phyloP scores from a whole-genome alignment of 805 yeast species.

The Grigorovia yakushimaensis region DNA sequence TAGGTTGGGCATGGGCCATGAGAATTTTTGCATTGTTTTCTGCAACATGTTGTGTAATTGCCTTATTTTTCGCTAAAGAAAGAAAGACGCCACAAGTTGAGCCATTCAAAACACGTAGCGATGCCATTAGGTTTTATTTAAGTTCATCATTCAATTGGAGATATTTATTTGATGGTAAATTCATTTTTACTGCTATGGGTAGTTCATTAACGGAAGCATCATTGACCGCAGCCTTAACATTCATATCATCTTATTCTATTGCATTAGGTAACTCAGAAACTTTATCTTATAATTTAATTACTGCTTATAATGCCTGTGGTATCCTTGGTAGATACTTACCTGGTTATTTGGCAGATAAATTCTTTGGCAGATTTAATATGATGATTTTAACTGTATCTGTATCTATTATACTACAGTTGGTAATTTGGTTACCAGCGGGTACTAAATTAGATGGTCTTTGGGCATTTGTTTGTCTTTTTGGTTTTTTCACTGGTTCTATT shows the following conservation, averaged over 20 bases:
- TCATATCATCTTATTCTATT: constrained; percentile 44
- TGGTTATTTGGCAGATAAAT: constrained; percentile 36
- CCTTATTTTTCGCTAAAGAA: constrained; percentile 34
- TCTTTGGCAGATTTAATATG: constrained; percentile 44
- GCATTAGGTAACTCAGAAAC: constrained; percentile 37
- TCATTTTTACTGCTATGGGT: constrained; percentile 34
- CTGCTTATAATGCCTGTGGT: constrained; percentile 39
- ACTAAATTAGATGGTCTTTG: constrained; percentile 28
- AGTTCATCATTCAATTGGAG: constrained; percentile 25
- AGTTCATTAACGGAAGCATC: constrained; percentile 40
- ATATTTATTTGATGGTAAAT: constrained; percentile 36
- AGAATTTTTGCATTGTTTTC: constrained; percentile 43
- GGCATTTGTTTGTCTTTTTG: constrained; percentile 42
- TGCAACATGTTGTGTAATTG: constrained; percentile 29
- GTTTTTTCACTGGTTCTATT: constrained; percentile 47
- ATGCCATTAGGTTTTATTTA: constrained; percentile 21
- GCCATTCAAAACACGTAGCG: constrained; percentile 32
- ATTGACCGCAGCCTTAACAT: constrained; percentile 39
- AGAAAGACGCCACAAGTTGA: constrained; percentile 25
- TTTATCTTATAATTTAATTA: constrained; percentile 38
- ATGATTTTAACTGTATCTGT: constrained; percentile 31
- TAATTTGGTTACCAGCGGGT: constrained; percentile 38
- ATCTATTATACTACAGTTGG: constrained; percentile 30
- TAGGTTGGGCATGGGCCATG: constrained; percentile 54
- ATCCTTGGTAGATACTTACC: constrained; percentile 38